A percentile compares a stretch with the other conserved stretches of the same genome.
Conservation (phyloP, 2,329 filamentous ascomycete species). For the Verruconis gallopava region DNA sequence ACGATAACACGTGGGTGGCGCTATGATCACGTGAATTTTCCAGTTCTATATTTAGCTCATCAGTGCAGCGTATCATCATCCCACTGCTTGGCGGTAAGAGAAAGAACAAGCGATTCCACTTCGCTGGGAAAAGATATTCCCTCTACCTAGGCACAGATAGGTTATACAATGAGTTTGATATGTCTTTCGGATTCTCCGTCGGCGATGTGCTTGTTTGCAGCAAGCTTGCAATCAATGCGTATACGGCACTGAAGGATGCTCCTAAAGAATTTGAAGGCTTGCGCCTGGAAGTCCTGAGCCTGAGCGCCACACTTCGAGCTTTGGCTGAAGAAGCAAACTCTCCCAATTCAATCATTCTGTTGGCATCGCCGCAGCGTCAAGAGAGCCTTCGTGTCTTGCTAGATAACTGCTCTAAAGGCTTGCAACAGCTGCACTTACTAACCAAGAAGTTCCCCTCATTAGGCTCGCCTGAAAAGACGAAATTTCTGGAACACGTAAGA, state of each 20-base stretch:
- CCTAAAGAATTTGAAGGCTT: constrained; percentile 6
- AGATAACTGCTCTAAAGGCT: background rate
- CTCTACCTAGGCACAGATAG: too few species aligned
- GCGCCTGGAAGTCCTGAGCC: constrained; percentile 2
- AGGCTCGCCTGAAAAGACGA: background rate
- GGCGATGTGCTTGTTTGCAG: constrained; percentile 5
- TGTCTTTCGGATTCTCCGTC: background rate
- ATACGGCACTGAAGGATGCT: constrained; percentile 1
- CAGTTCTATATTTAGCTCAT: too few species aligned
- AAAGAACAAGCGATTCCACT: too few species aligned
- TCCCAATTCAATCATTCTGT: background rate
- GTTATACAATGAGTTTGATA: too few species aligned
- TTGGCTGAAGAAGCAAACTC: constrained; percentile 5
- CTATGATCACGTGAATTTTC: too few species aligned
- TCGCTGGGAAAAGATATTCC: too few species aligned
- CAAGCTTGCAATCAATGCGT: constrained; percentile 1
- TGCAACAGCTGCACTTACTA: background rate
- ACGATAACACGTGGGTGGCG: too few species aligned
- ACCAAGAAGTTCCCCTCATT: background rate
- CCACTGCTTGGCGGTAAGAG: too few species aligned
- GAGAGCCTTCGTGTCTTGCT: background rate
- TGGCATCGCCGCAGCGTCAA: constrained; percentile 3
- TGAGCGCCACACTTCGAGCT: constrained; percentile 4
- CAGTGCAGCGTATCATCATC: too few species aligned
- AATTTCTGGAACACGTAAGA: constrained; percentile 2